Evolutionary conservation across 1,284 basidiomycete species (phyloP), one percentile per base, ranked within the genome.

Genomic region (Cerioporus squamosus): DNA sequence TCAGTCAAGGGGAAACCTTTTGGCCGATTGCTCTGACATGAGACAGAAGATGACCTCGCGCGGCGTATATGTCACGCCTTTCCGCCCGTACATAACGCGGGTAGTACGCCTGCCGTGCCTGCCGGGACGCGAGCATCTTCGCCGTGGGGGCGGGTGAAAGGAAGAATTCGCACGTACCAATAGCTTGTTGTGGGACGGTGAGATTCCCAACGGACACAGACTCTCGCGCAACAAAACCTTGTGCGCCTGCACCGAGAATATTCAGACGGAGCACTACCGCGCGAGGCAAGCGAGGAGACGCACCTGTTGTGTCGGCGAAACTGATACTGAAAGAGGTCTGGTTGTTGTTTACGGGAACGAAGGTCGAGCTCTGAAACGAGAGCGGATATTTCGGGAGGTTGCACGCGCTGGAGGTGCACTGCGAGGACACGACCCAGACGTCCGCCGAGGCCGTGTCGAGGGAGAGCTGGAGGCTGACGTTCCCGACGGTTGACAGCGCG

Each of bases 401-500:
- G 69, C 90, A 93, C 0, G 77, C 65, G 15, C 68, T 68, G 6
- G 82, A 78, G n/a, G 71, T 70, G 72, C 90, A 92, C 6, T 69
- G 77, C 4, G 88, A 85, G 23, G 89, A 88, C 46, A 84, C 68
- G 17, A 91, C 65, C 90, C 89, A 93, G 18, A 88, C 69, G 70
- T 91, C 88, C 12, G 89, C 80, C 4, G 90, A 92, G n/a, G 79
- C 91, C 1, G 90, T 91, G 70, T 92, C 90, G 42, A 92, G 73
- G 1, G 83, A 82, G n/a, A 87, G 81, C 17, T 88, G 85, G 64
- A 91, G 88, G 66, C 73, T 83, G 61, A 89, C 81, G 58, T 78
- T 75, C 40, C 89, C 90, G 40, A 79, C 74, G 58, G 80, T 72
- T 47, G 90, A 76, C 44, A 89, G 71, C 17, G 81, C 75, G 66